Base-by-base conservation (phyloP, 176 grass and related monocot genomes). In the Oryza rufipogon region DNA sequence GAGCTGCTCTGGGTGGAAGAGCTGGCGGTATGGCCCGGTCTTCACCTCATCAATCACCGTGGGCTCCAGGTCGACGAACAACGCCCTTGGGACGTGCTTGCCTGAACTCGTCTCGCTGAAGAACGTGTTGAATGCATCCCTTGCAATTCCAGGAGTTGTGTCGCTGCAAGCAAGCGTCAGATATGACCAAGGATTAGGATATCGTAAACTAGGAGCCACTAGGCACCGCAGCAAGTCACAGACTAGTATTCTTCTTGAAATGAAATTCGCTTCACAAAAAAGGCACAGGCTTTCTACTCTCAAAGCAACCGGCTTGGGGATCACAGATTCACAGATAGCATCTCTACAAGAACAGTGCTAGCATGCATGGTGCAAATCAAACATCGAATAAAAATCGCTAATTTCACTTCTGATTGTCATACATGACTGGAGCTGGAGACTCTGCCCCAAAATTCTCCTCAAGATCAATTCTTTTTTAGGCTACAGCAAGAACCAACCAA, bases 121-220 rank as follows among this genome's bases (percentile, higher is more conserved):
- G 90, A 94, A 94, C 30, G 92, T 94, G 89, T 94, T 94, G 82
- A 94, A 94, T 68, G 92, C 90, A 83, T 94, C 92, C 80, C 71
- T 94, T 11, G 86, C 87, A 22, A 84, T 7, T 72, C 92, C 92
- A 13, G 85, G 16, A 34, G 92, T 90, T 39, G 84, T 90, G 22
- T 94, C 92, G 67, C 92, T 94, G 84, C 84, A 92, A 54, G 45
- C 61, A 32, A 26, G 75, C 17, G 20, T 9, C 54, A 69, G 20
- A 61, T 7, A 77, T 7, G 58, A 9, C 68, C 64, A 5, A 46
- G 34, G 38, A 38, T 41, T 60, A 61, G 15, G 61, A 78, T 85
- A 28, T 16, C 60, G 48, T 38, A 38, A 38, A 36, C 34, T 36
- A 36, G 34, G 34, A 36, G 34, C 34, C 34, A 5, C 34, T 36